Percentiles rank a stretch among this genome's conserved stretches.
These are phyloP conservation scores for Kentomonas sorsogonicus DNA, from an alignment of 208 protist species.

Conservation along the genomic window DNA sequence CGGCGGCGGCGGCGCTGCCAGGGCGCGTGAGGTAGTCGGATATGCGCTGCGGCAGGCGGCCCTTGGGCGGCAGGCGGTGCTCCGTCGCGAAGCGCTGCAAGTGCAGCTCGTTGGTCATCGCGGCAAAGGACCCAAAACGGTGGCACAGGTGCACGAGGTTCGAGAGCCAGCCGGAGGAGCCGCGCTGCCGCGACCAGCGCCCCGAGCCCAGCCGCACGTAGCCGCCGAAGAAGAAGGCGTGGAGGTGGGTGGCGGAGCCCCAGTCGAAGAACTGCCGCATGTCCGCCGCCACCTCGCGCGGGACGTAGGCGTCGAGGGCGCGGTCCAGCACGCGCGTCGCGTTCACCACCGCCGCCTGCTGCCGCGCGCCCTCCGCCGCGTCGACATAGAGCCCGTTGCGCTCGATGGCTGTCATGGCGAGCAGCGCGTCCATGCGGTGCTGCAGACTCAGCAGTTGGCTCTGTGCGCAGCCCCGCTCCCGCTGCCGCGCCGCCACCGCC, in stretches of 20 bases:
- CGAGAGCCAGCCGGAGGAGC: constrained; percentile 45
- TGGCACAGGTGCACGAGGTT: constrained; percentile 76
- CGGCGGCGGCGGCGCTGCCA: constrained; percentile 7
- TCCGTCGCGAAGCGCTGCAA: constrained; percentile 72
- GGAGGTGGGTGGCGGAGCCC: constrained; percentile 53
- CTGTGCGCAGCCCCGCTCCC: too few relatives aligned
- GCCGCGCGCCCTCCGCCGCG: constrained; percentile 42
- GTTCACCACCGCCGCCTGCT: constrained; percentile 49
- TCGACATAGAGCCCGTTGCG: constrained; percentile 67
- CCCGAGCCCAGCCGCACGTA: constrained; percentile 42
- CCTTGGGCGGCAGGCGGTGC: constrained; percentile 20
- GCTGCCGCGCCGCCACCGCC: constrained; percentile 27
- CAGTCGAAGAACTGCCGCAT: constrained; percentile 73
- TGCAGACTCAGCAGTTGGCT: constrained; percentile 58
- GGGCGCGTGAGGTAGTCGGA: constrained; percentile 25
- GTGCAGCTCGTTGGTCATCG: constrained; percentile 52
- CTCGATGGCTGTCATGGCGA: constrained; percentile 75
- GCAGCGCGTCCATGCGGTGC: constrained; percentile 79
- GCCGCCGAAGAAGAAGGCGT: constrained; percentile 80
- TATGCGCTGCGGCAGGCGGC: constrained; percentile 30
- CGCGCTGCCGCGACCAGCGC: constrained; percentile 19
- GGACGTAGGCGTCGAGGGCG: constrained; percentile 50
- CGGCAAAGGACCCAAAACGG: constrained; percentile 43
- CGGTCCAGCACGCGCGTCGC: constrained; percentile 43
- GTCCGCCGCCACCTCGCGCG: constrained; percentile 61